Evolutionary conservation across 2,329 filamentous ascomycete genomes (phyloP).

Genomic region (Dactylellina haptotyla): DNA sequence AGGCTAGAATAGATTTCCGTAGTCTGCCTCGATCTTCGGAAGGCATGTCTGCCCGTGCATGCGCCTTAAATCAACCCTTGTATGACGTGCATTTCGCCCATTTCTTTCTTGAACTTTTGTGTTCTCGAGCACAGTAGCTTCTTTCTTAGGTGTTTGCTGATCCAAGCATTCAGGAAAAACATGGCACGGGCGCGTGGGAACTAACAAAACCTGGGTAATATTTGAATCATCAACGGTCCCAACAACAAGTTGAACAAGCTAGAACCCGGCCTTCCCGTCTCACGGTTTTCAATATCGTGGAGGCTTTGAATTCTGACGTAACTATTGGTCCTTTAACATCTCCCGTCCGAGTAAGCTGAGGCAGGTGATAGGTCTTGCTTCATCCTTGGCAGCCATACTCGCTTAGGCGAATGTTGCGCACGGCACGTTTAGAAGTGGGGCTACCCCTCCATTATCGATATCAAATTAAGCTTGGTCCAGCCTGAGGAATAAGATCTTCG

Average conservation of each 20-base stretch:
- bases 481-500: conserved; percentile 39
- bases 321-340: conserved; percentile 34
- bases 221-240: conserved; percentile 10
- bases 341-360: conserved; percentile 47
- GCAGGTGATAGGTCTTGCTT: conserved; percentile 47
- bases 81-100: conserved; percentile 42
- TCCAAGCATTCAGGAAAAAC: no score
- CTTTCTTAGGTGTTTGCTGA: no score
- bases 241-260: conserved; percentile 3
- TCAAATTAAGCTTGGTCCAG: conserved; percentile 33
- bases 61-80: conserved; percentile 26
- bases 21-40: conserved; percentile 23
- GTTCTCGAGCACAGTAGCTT: background rate
- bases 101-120: background rate
- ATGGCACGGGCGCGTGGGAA: no score
- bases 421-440: conserved; percentile 48
- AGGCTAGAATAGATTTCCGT: conserved; percentile 20
- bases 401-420: conserved; percentile 47
- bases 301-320: conserved; percentile 41
- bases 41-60: conserved; percentile 1
- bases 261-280: conserved; percentile 38
- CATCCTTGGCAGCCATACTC: conserved; percentile 41
- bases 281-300: conserved; percentile 22
- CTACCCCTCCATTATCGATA: conserved; percentile 52
- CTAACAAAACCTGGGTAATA: conserved; percentile 11